Evolutionary conservation across 1,139 yeast species (phyloP).

Genomic region (Saccharomyces hybrid): DNA sequence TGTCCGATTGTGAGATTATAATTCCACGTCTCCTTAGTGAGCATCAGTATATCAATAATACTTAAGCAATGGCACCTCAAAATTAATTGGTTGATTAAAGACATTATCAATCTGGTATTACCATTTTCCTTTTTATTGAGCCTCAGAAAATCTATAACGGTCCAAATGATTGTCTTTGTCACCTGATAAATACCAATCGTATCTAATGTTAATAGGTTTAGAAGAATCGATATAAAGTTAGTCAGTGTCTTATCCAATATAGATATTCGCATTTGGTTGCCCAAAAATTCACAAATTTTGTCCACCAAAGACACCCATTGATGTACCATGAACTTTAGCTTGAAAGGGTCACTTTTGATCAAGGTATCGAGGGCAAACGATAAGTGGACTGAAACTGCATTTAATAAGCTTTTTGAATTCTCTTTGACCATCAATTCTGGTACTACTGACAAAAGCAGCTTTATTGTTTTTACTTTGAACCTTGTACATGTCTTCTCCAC

Average conservation of each 20-base stretch:
- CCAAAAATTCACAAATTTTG: conserved; percentile 11
- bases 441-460: conserved; percentile 17
- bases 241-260: conserved; percentile 18
- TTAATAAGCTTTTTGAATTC: conserved; percentile 10
- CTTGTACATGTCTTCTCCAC: conserved; percentile 21
- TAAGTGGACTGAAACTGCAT: conserved; percentile 22
- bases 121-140: conserved; percentile 19
- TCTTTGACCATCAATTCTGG: conserved; percentile 21
- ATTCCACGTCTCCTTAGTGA: conserved; percentile 17
- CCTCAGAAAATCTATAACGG: conserved; percentile 11
- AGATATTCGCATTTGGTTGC: conserved; percentile 10
- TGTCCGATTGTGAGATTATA: conserved; percentile 15
- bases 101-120: conserved; percentile 18
- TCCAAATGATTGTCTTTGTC: conserved; percentile 9
- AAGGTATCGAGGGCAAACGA: conserved; percentile 19
- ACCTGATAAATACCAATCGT: conserved; percentile 17
- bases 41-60: conserved; percentile 10
- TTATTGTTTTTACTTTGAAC: conserved; percentile 22
- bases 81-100: conserved; percentile 18
- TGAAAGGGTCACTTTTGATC: conserved; percentile 18
- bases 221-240: conserved; percentile 17
- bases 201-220: conserved; percentile 18
- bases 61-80: conserved; percentile 18
- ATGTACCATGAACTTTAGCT: conserved; percentile 19
- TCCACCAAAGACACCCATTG: conserved; percentile 22